phyloP scores from a whole-genome alignment of 2,329 filamentous ascomycete genomes.

The Endoconidiophora laricicola region DNA sequence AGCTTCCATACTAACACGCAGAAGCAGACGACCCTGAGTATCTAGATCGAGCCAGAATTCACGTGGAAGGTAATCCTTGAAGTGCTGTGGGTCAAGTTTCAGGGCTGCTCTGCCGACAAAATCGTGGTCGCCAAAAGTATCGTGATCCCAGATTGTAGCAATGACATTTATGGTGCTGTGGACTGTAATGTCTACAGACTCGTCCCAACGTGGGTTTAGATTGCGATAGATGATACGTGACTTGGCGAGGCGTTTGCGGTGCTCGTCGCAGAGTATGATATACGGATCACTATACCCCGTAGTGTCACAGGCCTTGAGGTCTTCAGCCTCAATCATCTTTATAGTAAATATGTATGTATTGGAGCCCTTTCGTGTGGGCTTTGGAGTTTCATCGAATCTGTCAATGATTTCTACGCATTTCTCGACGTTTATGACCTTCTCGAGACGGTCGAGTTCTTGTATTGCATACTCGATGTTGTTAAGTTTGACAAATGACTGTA shows the following conservation, averaged over 20 bases:
- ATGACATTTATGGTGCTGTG: constrained; percentile 84
- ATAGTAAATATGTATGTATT: constrained; percentile 96
- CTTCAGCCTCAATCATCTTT: constrained; percentile 95
- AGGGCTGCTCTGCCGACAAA: constrained; percentile 93
- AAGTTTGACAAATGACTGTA: constrained; percentile 83
- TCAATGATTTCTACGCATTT: constrained; percentile 70
- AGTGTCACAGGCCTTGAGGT: constrained; percentile 93
- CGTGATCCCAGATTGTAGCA: constrained; percentile 96
- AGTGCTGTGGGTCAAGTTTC: constrained; percentile 95
- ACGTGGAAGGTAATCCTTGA: constrained; percentile 84
- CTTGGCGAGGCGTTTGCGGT: constrained; percentile 90
- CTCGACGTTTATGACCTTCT: constrained; percentile 81
- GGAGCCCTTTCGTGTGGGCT: constrained; percentile 44
- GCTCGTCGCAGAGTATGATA: constrained; percentile 91
- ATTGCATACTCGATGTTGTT: constrained; percentile 97
- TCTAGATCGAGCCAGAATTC: constrained; percentile 98
- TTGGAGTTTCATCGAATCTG: constrained; percentile 53
- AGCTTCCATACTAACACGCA: constrained; percentile 95
- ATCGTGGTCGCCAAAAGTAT: constrained; percentile 91
- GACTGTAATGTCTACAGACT: constrained; percentile 90
- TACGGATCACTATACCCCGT: constrained; percentile 92
- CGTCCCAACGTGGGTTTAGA: constrained; percentile 91
- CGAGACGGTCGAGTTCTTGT: constrained; percentile 77
- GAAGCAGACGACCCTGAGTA: constrained; percentile 74
- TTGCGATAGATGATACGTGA: constrained; percentile 82